Evolutionary conservation across 768 basidiomycete genomes (phyloP), one percentile per base, ranked within the genome.

Genomic region (Auricularia sp.): DNA sequence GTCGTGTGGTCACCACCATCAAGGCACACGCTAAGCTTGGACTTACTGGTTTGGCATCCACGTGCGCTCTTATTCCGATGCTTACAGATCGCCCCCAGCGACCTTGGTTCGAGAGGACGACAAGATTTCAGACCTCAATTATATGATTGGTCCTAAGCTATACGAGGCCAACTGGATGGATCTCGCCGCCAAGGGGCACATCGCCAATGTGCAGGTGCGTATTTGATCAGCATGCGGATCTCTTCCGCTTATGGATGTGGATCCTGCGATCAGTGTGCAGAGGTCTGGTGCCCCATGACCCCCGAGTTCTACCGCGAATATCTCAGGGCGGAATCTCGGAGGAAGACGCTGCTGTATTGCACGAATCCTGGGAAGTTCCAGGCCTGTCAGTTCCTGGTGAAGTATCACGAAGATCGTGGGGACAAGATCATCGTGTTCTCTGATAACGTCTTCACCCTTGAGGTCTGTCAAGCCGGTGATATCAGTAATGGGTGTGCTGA

Each of bases 131-230:
- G 97, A 99, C 76, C 79, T 99, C 64, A 98, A 98, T 73, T 99
- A 98, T 72, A 91, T 98, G 87, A 98, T 99, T 74, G 97, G 97
- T 6, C 97, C 97, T 10, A 99, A 99, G 76, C 82, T 99, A 36
- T 99, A 99, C 72, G 97, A 99, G 77, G 97, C 97, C 3, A 99
- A 99, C 73, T 99, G 97, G 97, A 98, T 99, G 96, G 97, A 99
- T 75, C 85, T 99, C 69, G 97, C 97, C 62, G 93, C 93, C 66
- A 98, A 98, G 76, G 97, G 97, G 2, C 97, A 99, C 75, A 99
- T 99, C 72, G 97, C 97, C 6, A 98, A 97, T 72, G 97, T 99
- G n/a, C 95, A 98, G 86, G 94, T 94, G 73, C 69, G 82, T 65
- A 73, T 3, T 35, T 53, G n/a, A 63, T 61, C n/a, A 16, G 42